Percentiles rank a stretch among this genome's conserved stretches.
Conservation (phyloP, 106 monocot genomes). For the Hemerocallis citrina region DNA sequence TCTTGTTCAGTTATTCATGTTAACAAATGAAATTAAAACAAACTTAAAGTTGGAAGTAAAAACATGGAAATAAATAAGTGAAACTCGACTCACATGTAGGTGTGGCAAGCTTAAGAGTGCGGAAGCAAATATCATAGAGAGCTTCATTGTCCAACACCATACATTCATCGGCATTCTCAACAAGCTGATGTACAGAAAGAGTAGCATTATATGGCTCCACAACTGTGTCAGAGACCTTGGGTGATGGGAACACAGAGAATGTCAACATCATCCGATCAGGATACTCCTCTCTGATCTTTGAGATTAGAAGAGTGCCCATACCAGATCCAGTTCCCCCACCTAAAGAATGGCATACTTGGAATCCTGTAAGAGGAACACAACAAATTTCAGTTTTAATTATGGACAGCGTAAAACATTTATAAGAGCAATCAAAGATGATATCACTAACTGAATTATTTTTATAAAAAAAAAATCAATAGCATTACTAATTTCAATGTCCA, state of each 20-base stretch:
- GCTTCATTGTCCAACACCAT: conserved; percentile 41
- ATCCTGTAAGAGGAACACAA: conserved; percentile 8
- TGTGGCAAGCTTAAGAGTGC: conserved; percentile 30
- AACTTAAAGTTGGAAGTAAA: too few relatives aligned
- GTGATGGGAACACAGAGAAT: conserved; percentile 31
- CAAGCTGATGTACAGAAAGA: conserved; percentile 32
- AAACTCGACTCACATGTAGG: conserved; percentile 18
- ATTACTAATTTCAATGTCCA: too few relatives aligned
- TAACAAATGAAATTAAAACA: neutral
- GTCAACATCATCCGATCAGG: conserved; percentile 38
- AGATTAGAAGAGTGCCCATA: conserved; percentile 28
- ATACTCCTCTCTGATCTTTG: conserved; percentile 42
- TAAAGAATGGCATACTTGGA: conserved; percentile 28
- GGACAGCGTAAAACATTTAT: too few relatives aligned
- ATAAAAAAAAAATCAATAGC: too few relatives aligned
- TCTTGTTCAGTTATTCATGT: neutral
- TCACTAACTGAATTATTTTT: too few relatives aligned
- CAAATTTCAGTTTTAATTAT: neutral
- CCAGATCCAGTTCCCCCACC: conserved; percentile 28
- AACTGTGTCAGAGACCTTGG: conserved; percentile 31
- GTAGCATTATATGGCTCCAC: conserved; percentile 35
- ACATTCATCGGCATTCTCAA: conserved; percentile 29
- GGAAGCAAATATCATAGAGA: conserved; percentile 32
- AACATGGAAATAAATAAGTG: too few relatives aligned
- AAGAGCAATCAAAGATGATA: too few relatives aligned